A percentile compares a stretch with the other conserved stretches of the same genome.
These are phyloP conservation scores for Leishmania amazonensis DNA, from an alignment of 208 protist genomes.

Conservation along the genomic window DNA sequence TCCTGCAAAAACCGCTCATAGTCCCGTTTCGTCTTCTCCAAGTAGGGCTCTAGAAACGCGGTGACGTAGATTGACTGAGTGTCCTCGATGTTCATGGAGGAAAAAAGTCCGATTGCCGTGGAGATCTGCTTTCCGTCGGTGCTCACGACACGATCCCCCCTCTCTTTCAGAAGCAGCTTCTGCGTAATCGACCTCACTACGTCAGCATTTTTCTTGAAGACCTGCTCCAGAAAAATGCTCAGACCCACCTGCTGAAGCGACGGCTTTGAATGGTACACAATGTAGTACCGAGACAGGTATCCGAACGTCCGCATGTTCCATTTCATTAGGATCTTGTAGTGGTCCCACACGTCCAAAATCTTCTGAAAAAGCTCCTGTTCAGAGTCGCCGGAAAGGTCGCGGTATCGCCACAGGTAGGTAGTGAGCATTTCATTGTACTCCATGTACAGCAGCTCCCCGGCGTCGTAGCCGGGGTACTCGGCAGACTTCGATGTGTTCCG, in stretches of 20 bases:
- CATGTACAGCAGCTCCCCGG: slow-evolving; percentile 84
- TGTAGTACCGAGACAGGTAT: slow-evolving; percentile 89
- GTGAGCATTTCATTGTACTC: slow-evolving; percentile 93
- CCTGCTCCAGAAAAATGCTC: slow-evolving; percentile 83
- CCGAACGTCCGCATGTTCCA: slow-evolving; percentile 85
- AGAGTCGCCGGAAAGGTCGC: slow-evolving; percentile 46
- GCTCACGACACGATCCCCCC: slow-evolving; percentile 28
- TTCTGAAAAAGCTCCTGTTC: slow-evolving; percentile 67
- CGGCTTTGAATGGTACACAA: slow-evolving; percentile 82
- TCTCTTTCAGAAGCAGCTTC: slow-evolving; percentile 53
- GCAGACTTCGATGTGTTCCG: slow-evolving; percentile 56
- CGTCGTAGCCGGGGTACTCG: slow-evolving; percentile 62
- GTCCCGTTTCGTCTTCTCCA: slow-evolving; percentile 51
- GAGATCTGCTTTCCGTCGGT: slow-evolving; percentile 47
- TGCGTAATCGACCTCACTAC: slow-evolving; percentile 62
- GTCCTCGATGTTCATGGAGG: slow-evolving; percentile 70
- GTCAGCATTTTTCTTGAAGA: slow-evolving; percentile 68
- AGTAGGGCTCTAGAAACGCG: slow-evolving; percentile 73
- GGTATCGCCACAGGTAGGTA: slow-evolving; percentile 70
- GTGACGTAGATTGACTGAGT: slow-evolving; percentile 68
- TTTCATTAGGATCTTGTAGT: slow-evolving; percentile 86
- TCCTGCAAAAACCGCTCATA: slow-evolving; percentile 48
- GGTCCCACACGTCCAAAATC: slow-evolving; percentile 71
- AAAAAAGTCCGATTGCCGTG: slow-evolving; percentile 69
- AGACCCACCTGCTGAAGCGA: slow-evolving; percentile 78